These are phyloP conservation scores for Isochrysis galbana DNA, from an alignment of 78 protist genomes.

Conservation along the genomic window DNA sequence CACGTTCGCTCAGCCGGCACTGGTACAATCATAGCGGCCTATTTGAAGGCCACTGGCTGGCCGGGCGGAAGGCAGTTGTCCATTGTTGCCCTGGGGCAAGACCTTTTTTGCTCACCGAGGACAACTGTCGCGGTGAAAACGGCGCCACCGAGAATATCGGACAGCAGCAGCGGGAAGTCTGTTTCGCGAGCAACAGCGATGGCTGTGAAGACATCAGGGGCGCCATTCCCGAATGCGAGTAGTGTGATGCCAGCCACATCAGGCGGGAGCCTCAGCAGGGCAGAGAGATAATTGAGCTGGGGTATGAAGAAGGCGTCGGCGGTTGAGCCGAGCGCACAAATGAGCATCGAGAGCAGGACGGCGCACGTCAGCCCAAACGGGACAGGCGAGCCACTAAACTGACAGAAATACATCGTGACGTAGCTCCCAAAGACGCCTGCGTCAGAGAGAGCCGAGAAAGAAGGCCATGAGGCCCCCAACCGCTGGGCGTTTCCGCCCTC, in stretches of 20 bases:
- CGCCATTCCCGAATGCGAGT: constrained; percentile 44
- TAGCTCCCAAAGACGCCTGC: not conserved
- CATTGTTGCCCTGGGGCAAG: too few relatives aligned
- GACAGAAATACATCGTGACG: not conserved
- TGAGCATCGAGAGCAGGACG: not conserved
- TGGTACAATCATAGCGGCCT: too few relatives aligned
- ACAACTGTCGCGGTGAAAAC: constrained; percentile 26
- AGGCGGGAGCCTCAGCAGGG: not conserved
- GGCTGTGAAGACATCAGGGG: constrained; percentile 51
- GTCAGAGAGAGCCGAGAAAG: too few relatives aligned
- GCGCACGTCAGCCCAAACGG: not conserved
- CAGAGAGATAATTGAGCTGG: not conserved
- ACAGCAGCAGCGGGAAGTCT: not conserved
- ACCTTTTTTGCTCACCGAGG: too few relatives aligned
- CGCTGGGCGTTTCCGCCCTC: too few relatives aligned
- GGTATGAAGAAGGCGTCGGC: not conserved
- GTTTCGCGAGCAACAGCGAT: constrained; percentile 12
- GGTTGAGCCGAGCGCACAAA: not conserved
- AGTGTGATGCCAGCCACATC: constrained; percentile 46
- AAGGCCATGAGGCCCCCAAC: too few relatives aligned
- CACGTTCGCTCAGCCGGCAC: too few relatives aligned
- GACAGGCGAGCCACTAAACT: not conserved
- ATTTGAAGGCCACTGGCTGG: too few relatives aligned
- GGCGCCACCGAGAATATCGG: not conserved
- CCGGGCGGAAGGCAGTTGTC: too few relatives aligned